A percentile compares a stretch with the other conserved stretches of the same genome.
Evolutionary conservation across 2,329 filamentous ascomycete species (phyloP).

Genomic region (Lachnellula cervina): DNA sequence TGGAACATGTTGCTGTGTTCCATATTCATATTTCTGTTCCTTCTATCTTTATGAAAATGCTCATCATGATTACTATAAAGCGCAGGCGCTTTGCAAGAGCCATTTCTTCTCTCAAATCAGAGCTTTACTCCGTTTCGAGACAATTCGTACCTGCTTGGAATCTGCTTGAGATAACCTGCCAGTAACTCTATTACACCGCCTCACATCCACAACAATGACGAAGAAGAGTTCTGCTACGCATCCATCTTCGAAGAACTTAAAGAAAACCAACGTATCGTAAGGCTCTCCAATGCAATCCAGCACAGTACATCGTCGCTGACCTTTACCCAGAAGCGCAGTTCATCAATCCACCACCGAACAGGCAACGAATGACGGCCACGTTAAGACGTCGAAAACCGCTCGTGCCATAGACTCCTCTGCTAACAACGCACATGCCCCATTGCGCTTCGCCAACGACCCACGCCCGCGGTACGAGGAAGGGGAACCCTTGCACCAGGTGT

Average conservation of each 20-base stretch:
- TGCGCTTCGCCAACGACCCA: background rate
- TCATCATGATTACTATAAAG: background rate
- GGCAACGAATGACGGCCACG: background rate
- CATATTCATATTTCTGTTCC: background rate
- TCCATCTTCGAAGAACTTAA: background rate
- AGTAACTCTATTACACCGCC: background rate
- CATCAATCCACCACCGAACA: background rate
- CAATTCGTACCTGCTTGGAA: background rate
- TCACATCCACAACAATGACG: background rate
- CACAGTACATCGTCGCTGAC: background rate
- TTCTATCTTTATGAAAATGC: background rate
- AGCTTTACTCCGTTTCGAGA: background rate
- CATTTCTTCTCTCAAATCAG: background rate
- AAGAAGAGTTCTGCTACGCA: background rate
- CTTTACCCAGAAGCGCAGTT: background rate
- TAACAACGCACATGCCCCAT: background rate
- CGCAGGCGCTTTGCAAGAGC: background rate
- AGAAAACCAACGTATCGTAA: background rate
- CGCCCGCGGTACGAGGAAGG: background rate
- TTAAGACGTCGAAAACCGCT: background rate
- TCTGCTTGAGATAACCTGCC: background rate
- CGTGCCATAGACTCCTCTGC: background rate
- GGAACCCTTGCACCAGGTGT: background rate
- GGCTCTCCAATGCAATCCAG: background rate
- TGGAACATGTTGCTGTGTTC: background rate